Evolutionary conservation across 352 stramenopile species (phyloP), one percentile per base, ranked within the genome.

Genomic region (Phytophthora litchii): DNA sequence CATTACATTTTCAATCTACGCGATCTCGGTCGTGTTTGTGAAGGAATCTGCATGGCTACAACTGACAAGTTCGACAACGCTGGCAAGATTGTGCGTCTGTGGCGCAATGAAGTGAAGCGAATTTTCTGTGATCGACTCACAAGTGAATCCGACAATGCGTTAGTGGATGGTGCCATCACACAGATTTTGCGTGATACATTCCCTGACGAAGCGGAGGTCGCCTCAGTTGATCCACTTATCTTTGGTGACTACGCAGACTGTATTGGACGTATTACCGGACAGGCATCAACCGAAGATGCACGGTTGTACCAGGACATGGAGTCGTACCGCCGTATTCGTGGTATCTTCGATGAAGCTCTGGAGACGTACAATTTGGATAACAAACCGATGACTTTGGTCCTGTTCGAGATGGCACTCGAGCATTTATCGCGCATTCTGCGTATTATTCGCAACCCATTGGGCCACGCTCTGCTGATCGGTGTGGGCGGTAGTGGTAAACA

Each of bases 1-100:
- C 94, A 98, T 67, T 98, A 98, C 68, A 98, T 98, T 46, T 98
- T 98, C 69, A 98, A 98, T 38, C 71, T 98, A n/a, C 83, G 95
- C 0, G 95, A 98, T 54, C 67, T 98, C 12, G 93, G 87, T 0
- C 85, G 95, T 9, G 92, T 99, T 2, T 98, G 93, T 41, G 93
- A 99, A 71, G 95, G 95, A 8, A 72, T 98, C 12, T 99, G 94
- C 49, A 92, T 97, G 66, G 90, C 90, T 9, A 98, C 92, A 1
- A 76, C 86, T 0, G 94, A 98, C 60, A 91, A 84, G 25, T 95
- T 97, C 57, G 76, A 87, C 29, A 82, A 54, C 21, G 64, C 74
- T 19, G 46, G 70, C 4, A 71, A 66, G 5, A 72, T 98, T 29
- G 88, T 98, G 31, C 83, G 94, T 23, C 75, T 99, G 3, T 98